A percentile compares a stretch with the other conserved stretches of the same genome.
Conservation (phyloP, 345 rosid genomes). For the Abelmoschus esculentus region DNA sequence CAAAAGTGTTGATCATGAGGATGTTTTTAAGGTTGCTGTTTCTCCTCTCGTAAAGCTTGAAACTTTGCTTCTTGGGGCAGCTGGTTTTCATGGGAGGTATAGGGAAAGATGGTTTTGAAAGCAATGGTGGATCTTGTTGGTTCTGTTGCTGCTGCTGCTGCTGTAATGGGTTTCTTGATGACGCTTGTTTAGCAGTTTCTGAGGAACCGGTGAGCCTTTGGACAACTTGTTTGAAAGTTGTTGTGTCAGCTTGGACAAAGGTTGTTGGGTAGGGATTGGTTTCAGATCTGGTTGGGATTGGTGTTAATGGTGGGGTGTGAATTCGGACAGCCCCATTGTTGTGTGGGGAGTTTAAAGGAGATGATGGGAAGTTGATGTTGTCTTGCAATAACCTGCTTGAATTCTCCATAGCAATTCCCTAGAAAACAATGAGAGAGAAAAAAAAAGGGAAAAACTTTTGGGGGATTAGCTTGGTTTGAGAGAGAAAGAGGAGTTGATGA, state of each 20-base stretch:
- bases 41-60: conserved; percentile 89
- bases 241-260: conserved; percentile 85
- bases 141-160: conserved; percentile 9
- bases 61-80: conserved; percentile 45
- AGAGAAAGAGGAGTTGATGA: conserved; percentile 22
- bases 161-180: too few species aligned
- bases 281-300: conserved; percentile 75
- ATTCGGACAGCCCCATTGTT: conserved; percentile 31
- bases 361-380: conserved; percentile 30
- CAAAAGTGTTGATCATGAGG: conserved; percentile 79
- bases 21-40: conserved; percentile 66
- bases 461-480: conserved; percentile 21
- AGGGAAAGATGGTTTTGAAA: conserved; percentile 33
- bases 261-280: conserved; percentile 89
- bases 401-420: conserved; percentile 40
- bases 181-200: conserved; percentile 48
- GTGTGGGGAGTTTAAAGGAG: conserved; percentile 49
- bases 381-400: conserved; percentile 35
- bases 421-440: background rate
- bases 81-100: conserved; percentile 66
- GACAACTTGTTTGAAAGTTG: conserved; percentile 87
- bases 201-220: conserved; percentile 89
- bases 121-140: conserved; percentile 25
- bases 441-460: background rate
- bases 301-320: conserved; percentile 39